Evolutionary conservation across 208 protist species (phyloP).

Genomic region (Herpetomonas muscarum): DNA sequence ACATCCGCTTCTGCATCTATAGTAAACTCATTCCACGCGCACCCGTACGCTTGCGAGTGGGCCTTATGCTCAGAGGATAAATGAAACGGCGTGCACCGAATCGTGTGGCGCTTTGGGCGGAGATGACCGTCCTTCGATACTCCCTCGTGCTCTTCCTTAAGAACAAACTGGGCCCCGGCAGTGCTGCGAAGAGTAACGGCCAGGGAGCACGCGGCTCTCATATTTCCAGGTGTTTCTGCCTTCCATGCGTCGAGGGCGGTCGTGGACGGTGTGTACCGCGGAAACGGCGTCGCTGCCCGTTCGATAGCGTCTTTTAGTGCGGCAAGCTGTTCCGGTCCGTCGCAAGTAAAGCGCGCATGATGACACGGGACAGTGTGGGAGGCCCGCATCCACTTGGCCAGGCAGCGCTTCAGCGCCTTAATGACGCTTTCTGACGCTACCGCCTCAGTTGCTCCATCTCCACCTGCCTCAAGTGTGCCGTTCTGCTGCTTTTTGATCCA

Average conservation of each 20-base stretch:
- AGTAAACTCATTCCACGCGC: neutral
- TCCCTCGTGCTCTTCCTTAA: neutral
- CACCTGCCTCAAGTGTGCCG: neutral
- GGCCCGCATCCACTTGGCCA: slow-evolving; percentile 6
- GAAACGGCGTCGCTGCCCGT: neutral
- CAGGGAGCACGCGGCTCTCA: no score
- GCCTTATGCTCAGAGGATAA: neutral
- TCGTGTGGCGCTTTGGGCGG: neutral
- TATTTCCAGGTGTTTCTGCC: neutral
- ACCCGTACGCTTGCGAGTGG: neutral
- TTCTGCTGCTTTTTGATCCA: slow-evolving; percentile 4
- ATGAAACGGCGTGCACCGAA: neutral
- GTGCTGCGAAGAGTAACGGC: no score
- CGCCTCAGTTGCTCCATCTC: neutral
- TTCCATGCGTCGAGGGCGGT: neutral
- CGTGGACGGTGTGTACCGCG: slow-evolving; percentile 4
- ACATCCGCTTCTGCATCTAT: neutral
- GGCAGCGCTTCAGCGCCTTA: slow-evolving; percentile 7
- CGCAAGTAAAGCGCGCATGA: slow-evolving; percentile 13
- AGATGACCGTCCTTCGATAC: neutral
- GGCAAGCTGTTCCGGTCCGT: slow-evolving; percentile 3
- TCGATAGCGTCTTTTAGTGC: neutral
- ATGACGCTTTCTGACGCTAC: slow-evolving; percentile 10
- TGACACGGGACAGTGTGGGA: slow-evolving; percentile 27
- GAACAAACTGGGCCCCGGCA: no score